A percentile compares a stretch with the other conserved stretches of the same genome.
Conservation (phyloP, 2,329 filamentous ascomycete species). For the Trichophyton simii region DNA sequence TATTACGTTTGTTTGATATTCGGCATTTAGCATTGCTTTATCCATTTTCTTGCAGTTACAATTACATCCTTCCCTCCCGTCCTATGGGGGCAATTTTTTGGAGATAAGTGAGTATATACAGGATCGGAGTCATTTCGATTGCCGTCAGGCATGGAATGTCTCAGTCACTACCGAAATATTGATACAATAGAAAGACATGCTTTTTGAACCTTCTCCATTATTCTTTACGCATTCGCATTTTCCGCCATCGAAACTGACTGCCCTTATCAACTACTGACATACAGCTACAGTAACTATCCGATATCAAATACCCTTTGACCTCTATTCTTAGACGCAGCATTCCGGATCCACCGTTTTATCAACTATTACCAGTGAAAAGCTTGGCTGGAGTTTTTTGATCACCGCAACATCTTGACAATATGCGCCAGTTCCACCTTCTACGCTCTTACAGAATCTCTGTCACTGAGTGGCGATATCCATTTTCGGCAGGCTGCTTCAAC, state of each 20-base stretch:
- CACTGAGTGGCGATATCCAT: neutral
- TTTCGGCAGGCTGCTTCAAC: neutral
- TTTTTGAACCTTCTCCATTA: neutral
- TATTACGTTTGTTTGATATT: neutral
- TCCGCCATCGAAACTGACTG: neutral
- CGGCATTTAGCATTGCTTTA: neutral
- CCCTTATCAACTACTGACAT: neutral
- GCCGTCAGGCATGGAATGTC: neutral
- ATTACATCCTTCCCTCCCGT: neutral
- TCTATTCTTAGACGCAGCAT: neutral
- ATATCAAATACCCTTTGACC: neutral
- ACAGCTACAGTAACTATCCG: neutral
- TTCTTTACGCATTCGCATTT: neutral
- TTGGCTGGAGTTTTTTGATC: neutral
- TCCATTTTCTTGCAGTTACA: neutral
- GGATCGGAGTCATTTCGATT: neutral
- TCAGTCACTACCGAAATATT: neutral
- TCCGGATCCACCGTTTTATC: neutral
- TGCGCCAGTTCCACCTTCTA: neutral
- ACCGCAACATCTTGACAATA: neutral
- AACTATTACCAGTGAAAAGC: neutral
- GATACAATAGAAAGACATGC: neutral
- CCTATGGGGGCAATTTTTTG: neutral
- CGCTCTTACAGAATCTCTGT: neutral
- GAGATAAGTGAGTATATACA: neutral